Conservation (phyloP, 768 basidiomycete genomes). For the Hericium rajendrae region DNA sequence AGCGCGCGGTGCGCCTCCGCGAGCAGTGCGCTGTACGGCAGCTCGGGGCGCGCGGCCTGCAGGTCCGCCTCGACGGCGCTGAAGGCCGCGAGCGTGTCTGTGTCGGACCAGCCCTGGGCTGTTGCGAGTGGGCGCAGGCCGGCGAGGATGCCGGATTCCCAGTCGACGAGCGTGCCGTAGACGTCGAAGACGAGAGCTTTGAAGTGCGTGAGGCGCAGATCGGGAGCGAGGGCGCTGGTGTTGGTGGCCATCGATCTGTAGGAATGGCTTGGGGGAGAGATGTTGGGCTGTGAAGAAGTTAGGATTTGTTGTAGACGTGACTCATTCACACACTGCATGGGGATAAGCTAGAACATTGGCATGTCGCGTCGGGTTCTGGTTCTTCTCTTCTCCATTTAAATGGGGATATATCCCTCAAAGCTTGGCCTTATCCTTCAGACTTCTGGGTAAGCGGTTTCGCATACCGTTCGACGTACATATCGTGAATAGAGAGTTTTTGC, state of each 20-base stretch:
- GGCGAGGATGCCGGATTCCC: conserved; percentile 60
- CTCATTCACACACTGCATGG: too few species aligned
- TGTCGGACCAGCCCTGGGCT: not conserved
- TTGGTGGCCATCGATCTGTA: not conserved
- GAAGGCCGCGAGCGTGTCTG: conserved; percentile 37
- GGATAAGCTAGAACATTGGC: too few species aligned
- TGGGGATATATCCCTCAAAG: too few species aligned
- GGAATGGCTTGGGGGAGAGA: too few species aligned
- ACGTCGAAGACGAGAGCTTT: conserved; percentile 63
- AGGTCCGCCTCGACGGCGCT: conserved; percentile 44
- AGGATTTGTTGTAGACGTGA: too few species aligned
- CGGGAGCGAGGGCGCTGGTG: not conserved
- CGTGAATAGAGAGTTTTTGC: too few species aligned
- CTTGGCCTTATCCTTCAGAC: too few species aligned
- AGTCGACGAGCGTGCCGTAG: conserved; percentile 70
- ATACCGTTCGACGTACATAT: too few species aligned
- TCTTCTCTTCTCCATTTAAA: too few species aligned
- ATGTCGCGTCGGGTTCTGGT: too few species aligned
- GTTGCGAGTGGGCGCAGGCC: not conserved
- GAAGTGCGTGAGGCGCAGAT: conserved; percentile 8
- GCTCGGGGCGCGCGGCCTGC: conserved; percentile 44
- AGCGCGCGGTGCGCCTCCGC: conserved; percentile 27
- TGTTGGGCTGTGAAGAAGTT: too few species aligned
- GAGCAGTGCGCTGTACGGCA: conserved; percentile 55
- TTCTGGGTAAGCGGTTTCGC: too few species aligned